Conservation (phyloP, 192 early-diverging fungal genomes). For the Coemansia sp. region DNA sequence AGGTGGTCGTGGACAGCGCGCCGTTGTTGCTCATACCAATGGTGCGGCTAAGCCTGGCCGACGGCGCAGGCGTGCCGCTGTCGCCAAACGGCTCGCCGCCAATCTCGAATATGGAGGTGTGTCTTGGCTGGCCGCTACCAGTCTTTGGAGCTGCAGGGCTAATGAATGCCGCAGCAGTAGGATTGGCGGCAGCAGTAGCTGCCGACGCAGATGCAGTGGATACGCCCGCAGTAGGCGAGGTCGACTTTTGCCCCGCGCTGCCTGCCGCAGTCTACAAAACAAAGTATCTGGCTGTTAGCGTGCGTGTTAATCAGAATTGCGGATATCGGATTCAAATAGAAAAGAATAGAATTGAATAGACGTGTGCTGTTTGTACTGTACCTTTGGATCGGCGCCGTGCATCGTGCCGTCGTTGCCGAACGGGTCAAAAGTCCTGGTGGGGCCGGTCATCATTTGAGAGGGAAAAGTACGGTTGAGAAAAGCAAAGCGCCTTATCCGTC, state of each 20-base stretch:
- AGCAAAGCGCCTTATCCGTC: background rate
- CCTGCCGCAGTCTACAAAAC: constrained; percentile 1
- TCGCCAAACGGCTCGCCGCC: constrained; percentile 48
- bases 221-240: background rate
- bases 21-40: constrained; percentile 9
- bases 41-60: constrained; percentile 23
- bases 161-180: constrained; percentile 20
- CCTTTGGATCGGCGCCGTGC: constrained; percentile 30
- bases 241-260: background rate
- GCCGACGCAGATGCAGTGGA: background rate
- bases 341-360: too few relatives aligned
- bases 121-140: constrained; percentile 12
- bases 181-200: constrained; percentile 12
- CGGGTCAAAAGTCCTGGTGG: constrained; percentile 45
- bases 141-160: constrained; percentile 16
- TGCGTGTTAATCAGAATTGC: background rate
- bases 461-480: background rate
- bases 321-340: background rate
- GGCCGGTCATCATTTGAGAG: constrained; percentile 42
- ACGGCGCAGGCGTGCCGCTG: background rate
- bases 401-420: constrained; percentile 25
- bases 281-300: background rate
- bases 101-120: constrained; percentile 49
- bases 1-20: constrained; percentile 21
- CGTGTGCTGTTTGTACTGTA: constrained; percentile 11